Percentiles rank a stretch among this genome's conserved stretches.
phyloP scores from a whole-genome alignment of 805 yeast genomes.

The Kodamaea fukazawae region DNA sequence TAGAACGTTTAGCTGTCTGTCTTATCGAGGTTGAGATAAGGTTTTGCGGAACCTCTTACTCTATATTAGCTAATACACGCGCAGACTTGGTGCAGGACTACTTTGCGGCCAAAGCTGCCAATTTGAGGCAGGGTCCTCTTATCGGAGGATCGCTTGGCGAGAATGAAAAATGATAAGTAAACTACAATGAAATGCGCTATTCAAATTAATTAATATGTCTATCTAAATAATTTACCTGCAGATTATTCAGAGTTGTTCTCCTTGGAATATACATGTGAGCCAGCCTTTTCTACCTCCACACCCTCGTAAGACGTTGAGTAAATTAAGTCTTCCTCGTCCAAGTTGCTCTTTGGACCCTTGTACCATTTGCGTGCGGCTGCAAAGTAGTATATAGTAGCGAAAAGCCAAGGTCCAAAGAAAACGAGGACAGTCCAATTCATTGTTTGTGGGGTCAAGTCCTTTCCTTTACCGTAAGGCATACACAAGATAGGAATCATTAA shows the following conservation, averaged over 20 bases:
- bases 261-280: background rate
- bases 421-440: constrained; percentile 63
- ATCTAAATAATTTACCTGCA: background rate
- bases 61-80: too few relatives aligned
- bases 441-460: constrained; percentile 32
- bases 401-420: constrained; percentile 56
- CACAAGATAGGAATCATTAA: constrained; percentile 61
- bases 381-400: constrained; percentile 49
- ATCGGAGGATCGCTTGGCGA: too few relatives aligned
- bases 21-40: too few relatives aligned
- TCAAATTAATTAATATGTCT: background rate
- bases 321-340: constrained; percentile 35
- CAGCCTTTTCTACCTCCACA: constrained; percentile 7
- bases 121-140: too few relatives aligned
- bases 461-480: constrained; percentile 46
- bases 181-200: background rate
- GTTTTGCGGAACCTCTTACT: too few relatives aligned
- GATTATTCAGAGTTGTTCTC: constrained; percentile 2
- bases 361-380: constrained; percentile 58
- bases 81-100: too few relatives aligned
- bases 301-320: constrained; percentile 19
- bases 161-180: background rate
- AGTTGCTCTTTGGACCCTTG: constrained; percentile 57
- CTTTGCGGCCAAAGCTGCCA: too few relatives aligned
- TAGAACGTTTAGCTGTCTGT: too few relatives aligned